A percentile compares a stretch with the other conserved stretches of the same genome.
Conservation (phyloP, 2,329 filamentous ascomycete species). For the Diplodia scrobiculata region DNA sequence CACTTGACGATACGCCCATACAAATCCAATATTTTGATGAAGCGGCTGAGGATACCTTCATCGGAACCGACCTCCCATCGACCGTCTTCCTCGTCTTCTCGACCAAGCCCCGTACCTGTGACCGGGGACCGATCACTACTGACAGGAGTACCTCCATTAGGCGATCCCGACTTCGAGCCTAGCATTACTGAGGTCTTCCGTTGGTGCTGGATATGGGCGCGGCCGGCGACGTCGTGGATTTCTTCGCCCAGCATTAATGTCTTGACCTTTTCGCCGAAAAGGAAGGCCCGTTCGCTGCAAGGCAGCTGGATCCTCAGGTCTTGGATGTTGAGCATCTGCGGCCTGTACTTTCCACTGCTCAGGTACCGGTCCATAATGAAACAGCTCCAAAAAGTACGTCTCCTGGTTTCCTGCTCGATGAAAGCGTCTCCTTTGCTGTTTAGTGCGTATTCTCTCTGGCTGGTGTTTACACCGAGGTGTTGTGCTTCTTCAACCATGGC, state of each 20-base stretch:
- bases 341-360: constrained; percentile 64
- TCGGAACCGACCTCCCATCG: constrained; percentile 56
- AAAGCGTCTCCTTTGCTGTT: constrained; percentile 46
- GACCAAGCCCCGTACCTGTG: constrained; percentile 38
- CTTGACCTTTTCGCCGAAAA: constrained; percentile 61
- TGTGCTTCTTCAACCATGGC: constrained; percentile 27
- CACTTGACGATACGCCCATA: constrained; percentile 60
- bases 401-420: constrained; percentile 64
- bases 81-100: constrained; percentile 44
- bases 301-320: constrained; percentile 68
- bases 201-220: constrained; percentile 47
- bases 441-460: constrained; percentile 39
- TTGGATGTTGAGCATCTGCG: constrained; percentile 60
- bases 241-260: constrained; percentile 54
- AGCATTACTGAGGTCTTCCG: constrained; percentile 51
- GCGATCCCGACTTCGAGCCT: constrained; percentile 33
- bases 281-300: constrained; percentile 66
- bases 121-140: constrained; percentile 18
- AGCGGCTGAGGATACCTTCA: constrained; percentile 54
- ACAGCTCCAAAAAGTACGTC: constrained; percentile 74
- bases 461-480: constrained; percentile 39
- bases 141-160: constrained; percentile 29
- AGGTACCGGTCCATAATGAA: constrained; percentile 72
- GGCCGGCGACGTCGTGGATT: constrained; percentile 42
- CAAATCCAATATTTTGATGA: constrained; percentile 57